Conservation (phyloP, 1,284 basidiomycete genomes). For the Trichosporon coremiiforme region DNA sequence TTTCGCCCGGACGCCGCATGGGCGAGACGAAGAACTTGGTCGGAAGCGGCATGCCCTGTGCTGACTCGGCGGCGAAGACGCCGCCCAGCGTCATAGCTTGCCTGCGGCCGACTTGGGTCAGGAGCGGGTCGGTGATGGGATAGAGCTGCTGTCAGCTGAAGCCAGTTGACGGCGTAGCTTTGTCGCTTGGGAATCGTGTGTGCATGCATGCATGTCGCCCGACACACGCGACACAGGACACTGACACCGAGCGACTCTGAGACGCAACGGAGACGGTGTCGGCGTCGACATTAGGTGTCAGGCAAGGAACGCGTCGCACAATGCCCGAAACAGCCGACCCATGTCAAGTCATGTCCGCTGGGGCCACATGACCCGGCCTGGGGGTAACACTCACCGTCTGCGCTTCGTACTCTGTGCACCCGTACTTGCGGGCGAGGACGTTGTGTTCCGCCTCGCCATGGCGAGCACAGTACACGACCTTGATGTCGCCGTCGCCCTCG, state of each 20-base stretch:
- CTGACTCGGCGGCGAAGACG: conserved; percentile 34
- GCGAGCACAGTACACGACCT: conserved; percentile 42
- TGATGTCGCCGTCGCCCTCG: conserved; percentile 35
- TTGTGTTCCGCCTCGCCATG: conserved; percentile 49
- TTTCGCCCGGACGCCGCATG: conserved; percentile 43
- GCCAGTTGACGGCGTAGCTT: neutral
- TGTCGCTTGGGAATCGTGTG: no score
- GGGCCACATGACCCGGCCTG: neutral
- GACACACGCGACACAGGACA: no score
- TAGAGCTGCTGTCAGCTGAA: conserved; percentile 29
- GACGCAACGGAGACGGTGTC: no score
- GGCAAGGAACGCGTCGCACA: neutral
- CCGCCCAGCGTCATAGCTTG: conserved; percentile 36
- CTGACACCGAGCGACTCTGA: no score
- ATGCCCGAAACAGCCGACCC: neutral
- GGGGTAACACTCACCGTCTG: conserved; percentile 20
- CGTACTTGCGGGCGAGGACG: conserved; percentile 34
- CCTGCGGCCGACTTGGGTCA: conserved; percentile 34
- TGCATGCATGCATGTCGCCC: neutral
- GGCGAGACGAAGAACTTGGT: conserved; percentile 40
- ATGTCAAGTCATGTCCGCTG: neutral
- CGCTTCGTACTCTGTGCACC: conserved; percentile 27
- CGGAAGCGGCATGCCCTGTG: conserved; percentile 41
- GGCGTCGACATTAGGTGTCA: no score
- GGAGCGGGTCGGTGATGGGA: conserved; percentile 39